Conservation (phyloP, 2,329 filamentous ascomycete species). For the Epicoccum sorghinum region DNA sequence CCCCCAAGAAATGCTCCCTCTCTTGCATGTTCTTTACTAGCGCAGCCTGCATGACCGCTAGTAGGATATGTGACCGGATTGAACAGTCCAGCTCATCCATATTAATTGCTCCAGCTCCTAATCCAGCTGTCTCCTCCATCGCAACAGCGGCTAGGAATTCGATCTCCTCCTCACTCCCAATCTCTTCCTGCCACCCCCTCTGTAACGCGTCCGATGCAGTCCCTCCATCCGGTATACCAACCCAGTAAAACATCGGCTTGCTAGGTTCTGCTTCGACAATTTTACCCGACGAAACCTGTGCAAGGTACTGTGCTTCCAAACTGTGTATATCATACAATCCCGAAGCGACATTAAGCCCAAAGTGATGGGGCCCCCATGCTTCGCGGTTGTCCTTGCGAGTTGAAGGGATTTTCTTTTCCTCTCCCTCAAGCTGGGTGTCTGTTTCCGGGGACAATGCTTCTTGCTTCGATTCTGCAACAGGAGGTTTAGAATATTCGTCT, state of each 20-base stretch:
- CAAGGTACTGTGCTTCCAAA: slow-evolving; percentile 17
- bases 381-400: slow-evolving; percentile 18
- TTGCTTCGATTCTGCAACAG: slow-evolving; percentile 12
- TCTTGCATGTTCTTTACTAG: slow-evolving; percentile 19
- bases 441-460: slow-evolving; percentile 6
- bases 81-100: slow-evolving; percentile 18
- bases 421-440: slow-evolving; percentile 6
- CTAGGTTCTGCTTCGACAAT: slow-evolving; percentile 15
- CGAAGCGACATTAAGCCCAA: slow-evolving; percentile 16
- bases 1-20: slow-evolving; percentile 17
- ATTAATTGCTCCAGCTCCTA: slow-evolving; percentile 19
- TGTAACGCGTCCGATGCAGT: slow-evolving; percentile 16
- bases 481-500: slow-evolving; percentile 12
- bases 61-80: slow-evolving; percentile 20
- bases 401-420: slow-evolving; percentile 9
- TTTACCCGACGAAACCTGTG: slow-evolving; percentile 12
- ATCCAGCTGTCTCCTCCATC: slow-evolving; percentile 16
- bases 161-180: slow-evolving; percentile 19
- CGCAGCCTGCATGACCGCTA: slow-evolving; percentile 18
- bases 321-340: slow-evolving; percentile 17
- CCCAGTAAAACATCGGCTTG: slow-evolving; percentile 17
- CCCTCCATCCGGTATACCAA: slow-evolving; percentile 18
- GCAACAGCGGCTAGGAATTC: slow-evolving; percentile 19
- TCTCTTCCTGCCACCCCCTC: slow-evolving; percentile 18
- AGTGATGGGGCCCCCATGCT: slow-evolving; percentile 15